Base-by-base conservation (phyloP, 306 rosid genomes). In the Castanea crenata region DNA sequence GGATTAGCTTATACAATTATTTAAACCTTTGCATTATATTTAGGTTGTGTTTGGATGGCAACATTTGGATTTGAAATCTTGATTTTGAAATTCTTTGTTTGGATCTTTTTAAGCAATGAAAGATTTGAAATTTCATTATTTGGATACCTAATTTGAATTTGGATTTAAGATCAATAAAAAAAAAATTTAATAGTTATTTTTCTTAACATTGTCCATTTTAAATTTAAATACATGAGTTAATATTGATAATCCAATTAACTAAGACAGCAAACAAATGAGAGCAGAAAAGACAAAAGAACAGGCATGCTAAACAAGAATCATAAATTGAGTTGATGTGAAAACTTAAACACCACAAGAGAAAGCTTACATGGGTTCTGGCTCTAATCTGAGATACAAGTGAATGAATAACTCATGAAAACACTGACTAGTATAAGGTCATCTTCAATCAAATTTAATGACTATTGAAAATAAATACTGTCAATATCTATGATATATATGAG, bases 1-100 rank as follows among this genome's bases (percentile, higher is more conserved):
- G 4, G 4, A 3, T 0, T 3, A 49, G 1, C 5, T 49, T 49
- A 11, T 12, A 7, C 44, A 7, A 0, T 1, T 0, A 0, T 38
- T 38, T 38, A 38, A 38, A 7, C 11, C 3, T 38, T 38, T 38
- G 11, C 1, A 0, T 38, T 38, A 38, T 38, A 38, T 38, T 38
- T 38, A 38, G 2, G 27, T 25, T 25, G 23, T 23, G 23, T 23
- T 23, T 23, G 23, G 0, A 23, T 23, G 27, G 27, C 0, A 25
- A 1, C 27, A 1, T 25, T 25, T 25, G 27, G 27, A 25, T 25
- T 25, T 25, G 27, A 25, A 25, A 25, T 25, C 27, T 25, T 25
- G 27, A 25, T 25, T 25, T 25, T 25, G 27, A 25, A 25, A 25
- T 25, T 25, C 27, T 25, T 25, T 25, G 27, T 25, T 25, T 25